Evolutionary conservation across 1,139 yeast species (phyloP).

Genomic region (Geotrichum candidum): DNA sequence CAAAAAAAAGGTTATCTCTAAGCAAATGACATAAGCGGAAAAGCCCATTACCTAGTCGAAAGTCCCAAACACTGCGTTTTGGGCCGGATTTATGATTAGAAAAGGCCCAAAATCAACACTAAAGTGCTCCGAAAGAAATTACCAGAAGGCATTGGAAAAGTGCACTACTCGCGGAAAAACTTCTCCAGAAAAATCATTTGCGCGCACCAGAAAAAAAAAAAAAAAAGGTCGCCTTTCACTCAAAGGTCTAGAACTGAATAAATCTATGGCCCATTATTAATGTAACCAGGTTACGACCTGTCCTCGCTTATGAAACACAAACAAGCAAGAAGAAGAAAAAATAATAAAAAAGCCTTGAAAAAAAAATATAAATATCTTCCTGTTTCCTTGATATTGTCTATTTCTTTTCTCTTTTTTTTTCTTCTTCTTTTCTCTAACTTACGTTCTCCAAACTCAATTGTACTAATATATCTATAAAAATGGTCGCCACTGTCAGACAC

Average conservation of each 20-base stretch:
- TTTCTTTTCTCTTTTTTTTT: neutral
- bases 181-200: neutral
- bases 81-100: neutral
- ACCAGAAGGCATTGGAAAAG: neutral
- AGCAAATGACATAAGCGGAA: neutral
- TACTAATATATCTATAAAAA: slow-evolving; percentile 33
- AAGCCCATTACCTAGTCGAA: neutral
- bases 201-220: neutral
- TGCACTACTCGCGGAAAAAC: neutral
- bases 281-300: neutral
- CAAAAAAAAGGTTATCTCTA: neutral
- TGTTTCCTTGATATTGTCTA: neutral
- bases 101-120: neutral
- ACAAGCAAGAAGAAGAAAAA: neutral
- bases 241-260: neutral
- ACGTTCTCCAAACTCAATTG: neutral
- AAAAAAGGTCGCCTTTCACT: neutral
- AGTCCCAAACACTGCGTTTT: neutral
- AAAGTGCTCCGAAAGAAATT: neutral
- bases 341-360: neutral
- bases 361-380: slow-evolving; percentile 6
- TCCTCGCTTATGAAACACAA: neutral
- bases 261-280: neutral
- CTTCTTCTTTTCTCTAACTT: neutral
- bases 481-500: slow-evolving; percentile 86